Evolutionary conservation across 2,329 filamentous ascomycete genomes (phyloP).

Genomic region (Massarina eburnea): DNA sequence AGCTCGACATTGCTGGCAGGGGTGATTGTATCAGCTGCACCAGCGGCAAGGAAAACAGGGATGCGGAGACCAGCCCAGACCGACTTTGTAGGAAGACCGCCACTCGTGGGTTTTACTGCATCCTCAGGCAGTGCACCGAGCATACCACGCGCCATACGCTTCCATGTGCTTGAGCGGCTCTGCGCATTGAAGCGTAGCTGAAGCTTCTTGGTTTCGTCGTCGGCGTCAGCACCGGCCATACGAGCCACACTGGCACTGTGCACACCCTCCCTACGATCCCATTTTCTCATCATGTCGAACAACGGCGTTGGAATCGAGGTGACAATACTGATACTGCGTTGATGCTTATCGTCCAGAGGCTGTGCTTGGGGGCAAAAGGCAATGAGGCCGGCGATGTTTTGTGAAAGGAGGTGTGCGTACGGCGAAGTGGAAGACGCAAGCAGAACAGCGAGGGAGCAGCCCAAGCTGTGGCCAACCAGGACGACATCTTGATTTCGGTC

Average conservation of each 20-base stretch:
- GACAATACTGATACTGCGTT: slow-evolving; percentile 56
- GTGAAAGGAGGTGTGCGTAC: slow-evolving; percentile 55
- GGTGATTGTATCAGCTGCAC: slow-evolving; percentile 74
- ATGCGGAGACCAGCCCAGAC: slow-evolving; percentile 72
- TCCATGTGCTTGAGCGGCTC: slow-evolving; percentile 79
- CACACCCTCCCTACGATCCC: slow-evolving; percentile 77
- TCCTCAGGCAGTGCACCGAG: slow-evolving; percentile 59
- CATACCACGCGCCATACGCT: slow-evolving; percentile 74
- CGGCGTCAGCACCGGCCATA: slow-evolving; percentile 70
- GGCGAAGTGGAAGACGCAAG: slow-evolving; percentile 65
- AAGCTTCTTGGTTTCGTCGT: slow-evolving; percentile 65
- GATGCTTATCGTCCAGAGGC: slow-evolving; percentile 59
- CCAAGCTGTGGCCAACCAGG: slow-evolving; percentile 87
- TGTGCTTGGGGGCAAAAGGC: slow-evolving; percentile 78
- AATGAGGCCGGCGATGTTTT: slow-evolving; percentile 73
- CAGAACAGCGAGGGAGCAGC: slow-evolving; percentile 73
- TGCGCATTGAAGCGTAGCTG: slow-evolving; percentile 79
- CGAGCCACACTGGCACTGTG: slow-evolving; percentile 77
- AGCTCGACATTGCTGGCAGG: slow-evolving; percentile 70
- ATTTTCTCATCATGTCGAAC: slow-evolving; percentile 75
- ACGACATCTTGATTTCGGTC: slow-evolving; percentile 70
- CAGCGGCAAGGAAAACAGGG: slow-evolving; percentile 78
- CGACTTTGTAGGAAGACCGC: slow-evolving; percentile 69
- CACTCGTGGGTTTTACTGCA: slow-evolving; percentile 53
- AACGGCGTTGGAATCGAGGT: slow-evolving; percentile 70